Evolutionary conservation across 257 asterid genomes (phyloP), one percentile per base, ranked within the genome.

Genomic region (Sherardia arvensis): DNA sequence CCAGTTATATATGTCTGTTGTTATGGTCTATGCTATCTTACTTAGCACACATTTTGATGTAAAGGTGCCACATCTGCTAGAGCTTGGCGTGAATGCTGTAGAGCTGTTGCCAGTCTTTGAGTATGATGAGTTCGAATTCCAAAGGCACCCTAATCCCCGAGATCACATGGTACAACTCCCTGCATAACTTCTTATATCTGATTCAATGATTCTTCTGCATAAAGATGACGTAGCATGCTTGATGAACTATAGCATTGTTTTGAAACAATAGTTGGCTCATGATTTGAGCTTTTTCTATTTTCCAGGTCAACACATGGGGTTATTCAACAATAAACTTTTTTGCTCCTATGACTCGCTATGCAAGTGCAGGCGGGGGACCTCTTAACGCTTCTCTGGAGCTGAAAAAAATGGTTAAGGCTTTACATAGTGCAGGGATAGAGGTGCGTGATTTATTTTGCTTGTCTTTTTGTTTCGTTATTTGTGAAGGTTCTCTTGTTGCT

Each of bases 311-410:
- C 67, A 92, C 99, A 1, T 92, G 99, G 99, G 97, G 97, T 53
- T 92, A 92, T 80, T 92, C 99, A 54, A 89, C 99, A 59, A 77
- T 89, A 67, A 92, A 92, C 69, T 92, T 89, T 81, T 92, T 92
- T 78, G 91, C 99, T 66, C 99, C 99, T 32, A 92, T 92, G 99
- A 89, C 87, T 82, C 97, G 99, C 21, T 92, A 92, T 85, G 93
- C 95, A 73, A 92, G 97, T 79, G 76, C 81, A 64, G 90, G 91
- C 34, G 96, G 96, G 64, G 99, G 99, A 65, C 87, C 99, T 55
- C 66, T 67, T 66, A 78, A 70, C 74, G 99, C 97, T 73, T 87
- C 88, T 51, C 64, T 61, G 48, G 94, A 92, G 82, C 87, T 92
- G 40, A 92, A 85, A 85, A 79, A 84, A 80, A 87, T 92, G 99